Evolutionary conservation across 371 early-diverging fungal species (phyloP), one percentile per base, ranked within the genome.

Genomic region (Rhizopus arrhizus): DNA sequence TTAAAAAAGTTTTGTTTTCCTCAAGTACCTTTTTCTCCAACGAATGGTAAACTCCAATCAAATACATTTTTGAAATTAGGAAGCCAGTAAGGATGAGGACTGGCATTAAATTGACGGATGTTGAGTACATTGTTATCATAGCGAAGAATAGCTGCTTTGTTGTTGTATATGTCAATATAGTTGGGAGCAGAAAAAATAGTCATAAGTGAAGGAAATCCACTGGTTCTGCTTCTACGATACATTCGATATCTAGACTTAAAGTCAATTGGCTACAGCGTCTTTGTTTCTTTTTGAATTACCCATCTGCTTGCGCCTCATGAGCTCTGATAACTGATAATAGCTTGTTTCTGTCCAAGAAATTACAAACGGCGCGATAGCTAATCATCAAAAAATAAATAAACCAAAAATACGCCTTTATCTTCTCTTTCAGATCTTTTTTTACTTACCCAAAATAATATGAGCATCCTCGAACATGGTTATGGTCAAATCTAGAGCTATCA

Each of bases 171-270:
- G 70, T 97, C 99, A 43, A 98, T 77, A 70, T 98, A 98, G 73
- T 98, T 98, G 22, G 98, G 98, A 29, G 98, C 98, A 5, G 95
- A 95, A 65, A 99, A 98, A 45, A 99, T 92, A 28, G 98, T 99
- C 74, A 97, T 96, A 5, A 98, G 90, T 5, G 95, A 88, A 3
- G 95, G 97, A 67, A 97, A 99, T 31, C 93, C 94, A 1, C 95
- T 95, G 3, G 93, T 84, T 66, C 86, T 86, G 61, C 91, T 95
- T 73, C 92, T 96, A 36, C 93, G 88, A 72, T 97, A 96, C 97
- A 97, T 97, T 29, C 95, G 89, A 40, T 85, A 83, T 13, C 84
- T 83, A 60, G 10, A 34, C 4, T 15, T 28, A 13, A 9, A 48
- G 22, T 43, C 50, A 16, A 45, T 15, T 28, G 13, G 3, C 3